Base-by-base conservation (phyloP, 225 moss, liverwort and hornwort species). In the Neckera pumila region DNA sequence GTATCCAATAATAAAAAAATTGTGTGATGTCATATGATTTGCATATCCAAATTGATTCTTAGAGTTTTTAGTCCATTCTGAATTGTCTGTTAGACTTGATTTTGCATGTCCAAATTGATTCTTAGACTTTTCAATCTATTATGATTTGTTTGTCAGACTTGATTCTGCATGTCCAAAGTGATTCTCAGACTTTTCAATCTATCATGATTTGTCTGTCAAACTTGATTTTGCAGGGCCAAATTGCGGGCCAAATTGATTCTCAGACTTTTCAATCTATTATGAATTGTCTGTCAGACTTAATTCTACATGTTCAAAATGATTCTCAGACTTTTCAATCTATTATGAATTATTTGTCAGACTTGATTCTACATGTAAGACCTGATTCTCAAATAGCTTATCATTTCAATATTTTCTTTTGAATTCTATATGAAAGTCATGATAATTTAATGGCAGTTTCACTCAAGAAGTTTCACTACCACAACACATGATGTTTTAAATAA, bases 241-340 rank as follows among this genome's bases (percentile, higher is more conserved):
- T 40, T 42, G n/a, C n/a, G n/a, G n/a, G n/a, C n/a, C n/a, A n/a
- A n/a, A n/a, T 45, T 45, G 27, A 42, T 71, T 72, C 27, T 30
- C 0, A 45, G 0, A 45, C 5, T 45, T 73, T 45, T 73, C 0
- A 11, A 0, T 45, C 6, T 17, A 17, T 6, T 43, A 1, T 43
- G 0, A 28, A 23, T 43, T 43, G 9, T 15, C 0, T 28, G 12
- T 38, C 2, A 28, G 3, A 72, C 17, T 30, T 43, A 9, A 42
- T 43, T 64, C 0, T 23, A 0, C 6, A 10, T 15, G 9, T 72
- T 3, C 0, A 8, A 27, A 16, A 43, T 42, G 28, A 72, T 43
- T 72, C 3, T 45, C 0, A 28, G 1, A 73, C 1, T 73, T 45
- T 45, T 45, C 3, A 10, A 1, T 73, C 10, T 28, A 27, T 14